Evolutionary conservation across 2,329 filamentous ascomycete genomes (phyloP).

Genomic region (Sporothrix dimorphospora): DNA sequence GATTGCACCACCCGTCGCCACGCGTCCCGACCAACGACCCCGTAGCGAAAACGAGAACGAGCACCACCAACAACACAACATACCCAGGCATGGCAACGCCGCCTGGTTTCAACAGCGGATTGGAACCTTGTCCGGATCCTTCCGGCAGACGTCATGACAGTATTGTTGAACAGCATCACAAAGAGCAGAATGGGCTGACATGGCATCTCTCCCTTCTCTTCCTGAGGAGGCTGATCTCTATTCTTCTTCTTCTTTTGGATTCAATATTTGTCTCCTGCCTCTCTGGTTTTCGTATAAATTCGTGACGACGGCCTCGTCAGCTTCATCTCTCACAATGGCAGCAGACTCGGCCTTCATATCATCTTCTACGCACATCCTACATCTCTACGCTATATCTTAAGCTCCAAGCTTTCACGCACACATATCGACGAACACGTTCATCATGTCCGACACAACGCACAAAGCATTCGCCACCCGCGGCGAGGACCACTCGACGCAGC

Average conservation of each 20-base stretch:
- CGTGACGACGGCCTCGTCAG: neutral
- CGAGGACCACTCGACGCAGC: conserved; percentile 14
- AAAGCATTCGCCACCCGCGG: neutral
- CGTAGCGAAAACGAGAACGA: neutral
- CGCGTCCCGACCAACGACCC: neutral
- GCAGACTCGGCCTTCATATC: neutral
- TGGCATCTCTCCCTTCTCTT: neutral
- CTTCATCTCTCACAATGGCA: neutral
- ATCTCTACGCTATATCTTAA: neutral
- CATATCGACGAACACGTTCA: neutral
- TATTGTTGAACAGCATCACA: neutral
- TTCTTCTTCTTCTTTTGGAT: neutral
- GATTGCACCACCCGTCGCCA: neutral
- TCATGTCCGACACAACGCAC: neutral
- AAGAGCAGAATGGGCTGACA: neutral
- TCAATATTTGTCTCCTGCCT: neutral
- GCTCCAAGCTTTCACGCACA: neutral
- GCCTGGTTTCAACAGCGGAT: neutral
- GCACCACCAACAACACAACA: neutral
- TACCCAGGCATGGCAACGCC: neutral
- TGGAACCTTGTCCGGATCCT: neutral
- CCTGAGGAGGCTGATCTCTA: neutral
- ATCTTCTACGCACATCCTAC: neutral
- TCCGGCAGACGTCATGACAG: neutral
- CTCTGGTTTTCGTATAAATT: neutral